Base-by-base conservation (phyloP, 805 yeast species). In the Ogataea trehaloabstinens region DNA sequence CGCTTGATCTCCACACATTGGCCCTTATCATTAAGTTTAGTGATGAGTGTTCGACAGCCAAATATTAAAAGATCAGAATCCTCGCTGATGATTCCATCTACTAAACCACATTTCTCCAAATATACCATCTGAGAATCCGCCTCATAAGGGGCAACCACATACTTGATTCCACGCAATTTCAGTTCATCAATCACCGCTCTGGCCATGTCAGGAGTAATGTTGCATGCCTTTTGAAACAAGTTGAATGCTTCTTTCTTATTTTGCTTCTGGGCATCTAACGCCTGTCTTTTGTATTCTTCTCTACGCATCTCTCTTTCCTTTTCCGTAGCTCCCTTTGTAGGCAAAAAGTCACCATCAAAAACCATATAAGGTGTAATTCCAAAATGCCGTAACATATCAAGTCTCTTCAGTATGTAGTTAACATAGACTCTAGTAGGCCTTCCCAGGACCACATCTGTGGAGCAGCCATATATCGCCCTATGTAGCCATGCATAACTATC, bases 401-500 rank as follows among this genome's bases (percentile, higher is more conserved):
- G 70, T 48, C 81, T 75, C 46, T 76, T 78, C 58, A 79, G 64
- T 35, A 90, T 80, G 51, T 81, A 88, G 22, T 76, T 78, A 27
- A 91, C 60, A 56, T 85, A 85, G 53, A 77, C 73, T n/a, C 71
- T 68, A 0, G 98, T 87, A 1, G 89, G 87, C 35, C 64, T 60
- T 8, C 77, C 85, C 36, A 75, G 67, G 6, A 88, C 87, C 33
- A 93, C 65, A 35, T 93, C 96, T 61, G 74, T 78, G 0, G 97
- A 85, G 62, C 98, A 90, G 13, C 87, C 68, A 35, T 82, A 74
- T 3, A 86, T 80, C 4, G 93, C 90, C 46, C 86, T 76, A 62
- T 93, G 99, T 4, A 93, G 74, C 99, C 99, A 93, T 1, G 96
- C 89, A 55, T 88, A 93, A 0, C 95, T 90, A 57, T 93, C 99